Conservation (phyloP, 257 asterid genomes). For the Scutellaria baicalensis region DNA sequence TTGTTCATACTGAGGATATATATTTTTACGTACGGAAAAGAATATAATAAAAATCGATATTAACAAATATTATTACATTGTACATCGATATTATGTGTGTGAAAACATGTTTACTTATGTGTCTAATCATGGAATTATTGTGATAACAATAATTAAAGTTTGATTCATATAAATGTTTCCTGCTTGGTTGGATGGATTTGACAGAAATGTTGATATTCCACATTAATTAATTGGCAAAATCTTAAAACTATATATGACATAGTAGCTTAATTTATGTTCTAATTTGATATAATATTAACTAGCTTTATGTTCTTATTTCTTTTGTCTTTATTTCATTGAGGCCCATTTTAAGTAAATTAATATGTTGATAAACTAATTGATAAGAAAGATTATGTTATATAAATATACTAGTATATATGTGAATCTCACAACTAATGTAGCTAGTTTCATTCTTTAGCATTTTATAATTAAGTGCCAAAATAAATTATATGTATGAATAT, state of each 20-base stretch:
- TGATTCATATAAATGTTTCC: conserved; percentile 11
- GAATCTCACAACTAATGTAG: too few species aligned
- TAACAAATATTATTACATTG: too few species aligned
- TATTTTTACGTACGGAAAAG: background rate
- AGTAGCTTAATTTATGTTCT: background rate
- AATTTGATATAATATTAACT: background rate
- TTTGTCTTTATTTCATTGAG: too few species aligned
- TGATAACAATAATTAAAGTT: conserved; percentile 24
- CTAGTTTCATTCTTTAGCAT: too few species aligned
- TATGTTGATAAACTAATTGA: too few species aligned
- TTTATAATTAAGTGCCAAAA: too few species aligned
- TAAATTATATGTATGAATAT: too few species aligned
- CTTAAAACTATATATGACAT: conserved; percentile 7
- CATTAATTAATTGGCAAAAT: background rate
- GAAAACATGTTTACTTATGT: background rate
- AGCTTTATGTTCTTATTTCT: background rate
- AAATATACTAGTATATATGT: too few species aligned
- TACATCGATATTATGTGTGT: background rate
- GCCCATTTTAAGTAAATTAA: too few species aligned
- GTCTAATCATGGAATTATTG: conserved; percentile 27
- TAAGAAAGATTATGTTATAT: too few species aligned
- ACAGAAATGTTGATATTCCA: conserved; percentile 7
- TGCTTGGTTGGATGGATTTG: conserved; percentile 19
- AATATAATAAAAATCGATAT: too few species aligned
- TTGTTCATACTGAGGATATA: too few species aligned